Conservation (phyloP, 2,329 filamentous ascomycete species). For the Ascochyta rabiei region DNA sequence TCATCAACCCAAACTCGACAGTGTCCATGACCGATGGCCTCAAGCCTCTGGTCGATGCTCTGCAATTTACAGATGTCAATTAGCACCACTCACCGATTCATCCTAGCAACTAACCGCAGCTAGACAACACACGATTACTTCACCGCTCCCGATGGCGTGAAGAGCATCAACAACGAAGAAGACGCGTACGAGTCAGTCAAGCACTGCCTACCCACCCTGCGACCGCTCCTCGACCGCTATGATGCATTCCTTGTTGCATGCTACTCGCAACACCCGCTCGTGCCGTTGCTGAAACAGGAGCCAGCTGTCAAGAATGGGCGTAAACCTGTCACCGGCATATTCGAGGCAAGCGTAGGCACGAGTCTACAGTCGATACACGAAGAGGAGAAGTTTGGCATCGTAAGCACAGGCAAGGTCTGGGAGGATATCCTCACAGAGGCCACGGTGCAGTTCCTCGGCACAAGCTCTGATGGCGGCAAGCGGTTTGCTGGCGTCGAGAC, state of each 20-base stretch:
- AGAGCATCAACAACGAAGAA: slow-evolving; percentile 77
- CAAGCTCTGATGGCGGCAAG: slow-evolving; percentile 41
- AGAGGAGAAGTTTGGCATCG: slow-evolving; percentile 75
- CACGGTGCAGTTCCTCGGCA: slow-evolving; percentile 68
- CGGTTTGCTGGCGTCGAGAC: slow-evolving; percentile 82
- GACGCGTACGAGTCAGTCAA: slow-evolving; percentile 70
- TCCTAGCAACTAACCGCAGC: slow-evolving; percentile 51
- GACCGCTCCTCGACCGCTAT: slow-evolving; percentile 56
- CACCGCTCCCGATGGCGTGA: slow-evolving; percentile 69
- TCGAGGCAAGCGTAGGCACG: slow-evolving; percentile 78
- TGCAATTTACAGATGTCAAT: slow-evolving; percentile 53
- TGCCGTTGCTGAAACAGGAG: slow-evolving; percentile 62
- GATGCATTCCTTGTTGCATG: slow-evolving; percentile 87
- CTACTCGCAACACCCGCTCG: slow-evolving; percentile 83
- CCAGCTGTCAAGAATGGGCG: slow-evolving; percentile 43
- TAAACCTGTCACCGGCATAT: slow-evolving; percentile 77
- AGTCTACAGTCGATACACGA: slow-evolving; percentile 63
- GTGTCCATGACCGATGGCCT: slow-evolving; percentile 72
- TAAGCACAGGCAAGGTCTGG: slow-evolving; percentile 88
- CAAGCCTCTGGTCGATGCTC: slow-evolving; percentile 54
- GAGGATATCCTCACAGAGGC: slow-evolving; percentile 72
- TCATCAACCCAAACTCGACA: slow-evolving; percentile 83
- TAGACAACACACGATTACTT: slow-evolving; percentile 64
- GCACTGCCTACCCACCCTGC: slow-evolving; percentile 65
- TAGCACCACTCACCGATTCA: slow-evolving; percentile 32